Conservation (phyloP, 2,329 filamentous ascomycete genomes). For the Sporothrix mexicana region DNA sequence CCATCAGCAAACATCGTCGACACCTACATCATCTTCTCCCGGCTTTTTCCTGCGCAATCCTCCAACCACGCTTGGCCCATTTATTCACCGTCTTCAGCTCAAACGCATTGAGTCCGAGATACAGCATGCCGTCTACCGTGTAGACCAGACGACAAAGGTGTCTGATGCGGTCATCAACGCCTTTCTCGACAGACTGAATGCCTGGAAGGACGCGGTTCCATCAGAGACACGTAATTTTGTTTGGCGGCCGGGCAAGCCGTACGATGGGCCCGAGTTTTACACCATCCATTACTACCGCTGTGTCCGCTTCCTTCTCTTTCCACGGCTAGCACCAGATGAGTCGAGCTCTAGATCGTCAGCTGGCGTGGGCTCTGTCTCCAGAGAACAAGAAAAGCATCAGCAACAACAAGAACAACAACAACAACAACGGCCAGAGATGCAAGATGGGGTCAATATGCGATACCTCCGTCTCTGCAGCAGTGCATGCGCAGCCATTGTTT, state of each 20-base stretch:
- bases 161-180: background rate
- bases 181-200: background rate
- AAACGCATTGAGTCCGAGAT: background rate
- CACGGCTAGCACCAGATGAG: constrained; percentile 2
- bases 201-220: background rate
- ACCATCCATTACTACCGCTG: background rate
- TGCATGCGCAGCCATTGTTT: background rate
- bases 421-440: background rate
- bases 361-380: no score
- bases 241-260: background rate
- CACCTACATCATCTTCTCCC: background rate
- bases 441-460: background rate
- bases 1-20: background rate
- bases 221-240: background rate
- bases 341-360: background rate
- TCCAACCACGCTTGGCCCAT: background rate
- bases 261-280: background rate
- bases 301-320: background rate
- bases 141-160: background rate
- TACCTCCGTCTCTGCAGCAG: constrained; percentile 3
- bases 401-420: no score
- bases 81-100: background rate
- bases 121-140: background rate
- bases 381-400: no score
- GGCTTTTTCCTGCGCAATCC: background rate